Conservation (phyloP, 1,139 yeast genomes). For the Saccharomyces pastorianus region DNA sequence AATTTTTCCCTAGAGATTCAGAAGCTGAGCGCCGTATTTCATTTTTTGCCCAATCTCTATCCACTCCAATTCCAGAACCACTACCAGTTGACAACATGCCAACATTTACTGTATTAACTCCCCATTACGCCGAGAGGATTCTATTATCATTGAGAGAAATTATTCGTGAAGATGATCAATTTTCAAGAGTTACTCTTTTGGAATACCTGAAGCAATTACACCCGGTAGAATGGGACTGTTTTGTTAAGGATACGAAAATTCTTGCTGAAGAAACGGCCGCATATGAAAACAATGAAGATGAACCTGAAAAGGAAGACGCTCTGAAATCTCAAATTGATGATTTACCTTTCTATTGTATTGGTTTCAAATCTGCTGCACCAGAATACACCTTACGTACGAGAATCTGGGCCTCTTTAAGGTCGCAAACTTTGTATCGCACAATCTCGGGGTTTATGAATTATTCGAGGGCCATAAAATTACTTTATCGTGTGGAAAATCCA, state of each 20-base stretch:
- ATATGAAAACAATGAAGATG: conserved; percentile 66
- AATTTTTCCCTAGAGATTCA: conserved; percentile 90
- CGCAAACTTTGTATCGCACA: conserved; percentile 96
- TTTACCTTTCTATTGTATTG: conserved; percentile 95
- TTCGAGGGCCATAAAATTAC: conserved; percentile 92
- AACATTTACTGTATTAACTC: conserved; percentile 93
- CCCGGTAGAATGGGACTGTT: conserved; percentile 99
- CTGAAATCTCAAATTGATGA: conserved; percentile 89
- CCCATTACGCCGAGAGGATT: conserved; percentile 96
- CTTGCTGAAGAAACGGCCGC: conserved; percentile 96
- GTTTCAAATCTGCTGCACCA: conserved; percentile 99
- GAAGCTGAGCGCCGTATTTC: conserved; percentile 99
- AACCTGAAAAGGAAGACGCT: conserved; percentile 52
- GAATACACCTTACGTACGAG: conserved; percentile 96
- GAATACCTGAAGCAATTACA: conserved; percentile 96
- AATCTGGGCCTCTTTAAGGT: conserved; percentile 98
- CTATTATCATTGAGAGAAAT: conserved; percentile 90
- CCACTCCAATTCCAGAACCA: conserved; percentile 97
- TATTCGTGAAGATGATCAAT: conserved; percentile 97
- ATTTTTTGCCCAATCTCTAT: conserved; percentile 95
- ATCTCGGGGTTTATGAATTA: conserved; percentile 99
- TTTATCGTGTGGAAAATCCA: conserved; percentile 97
- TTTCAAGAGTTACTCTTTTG: conserved; percentile 89
- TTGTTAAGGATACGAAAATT: conserved; percentile 96
- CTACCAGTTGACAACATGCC: conserved; percentile 99